Evolutionary conservation across 495 filamentous ascomycete species (phyloP).

Genomic region (Rhypophila decipiens): DNA sequence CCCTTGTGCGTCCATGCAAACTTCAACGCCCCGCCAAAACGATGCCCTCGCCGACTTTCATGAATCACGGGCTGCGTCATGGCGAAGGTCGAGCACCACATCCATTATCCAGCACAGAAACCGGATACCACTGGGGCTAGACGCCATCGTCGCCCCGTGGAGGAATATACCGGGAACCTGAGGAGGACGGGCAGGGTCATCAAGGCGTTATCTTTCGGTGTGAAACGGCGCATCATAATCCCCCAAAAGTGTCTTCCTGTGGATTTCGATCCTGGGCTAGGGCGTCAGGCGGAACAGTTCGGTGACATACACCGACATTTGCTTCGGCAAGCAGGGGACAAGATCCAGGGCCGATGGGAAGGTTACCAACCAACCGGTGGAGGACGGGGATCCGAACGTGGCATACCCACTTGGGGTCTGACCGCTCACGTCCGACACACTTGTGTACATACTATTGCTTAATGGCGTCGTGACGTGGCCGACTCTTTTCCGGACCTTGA

Average conservation of each 20-base stretch:
- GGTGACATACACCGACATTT: no score
- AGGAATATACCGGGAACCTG: neutral
- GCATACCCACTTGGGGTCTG: slow-evolving; percentile 5
- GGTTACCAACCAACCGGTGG: no score
- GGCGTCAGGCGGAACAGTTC: slow-evolving; percentile 3
- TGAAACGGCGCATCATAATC: neutral
- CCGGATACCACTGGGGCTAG: slow-evolving; percentile 1
- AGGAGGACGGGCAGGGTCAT: neutral
- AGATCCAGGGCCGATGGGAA: no score
- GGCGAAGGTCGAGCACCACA: neutral
- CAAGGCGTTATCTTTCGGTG: neutral
- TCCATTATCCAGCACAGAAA: neutral
- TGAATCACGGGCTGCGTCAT: neutral
- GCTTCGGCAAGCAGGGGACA: no score
- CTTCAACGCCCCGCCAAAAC: slow-evolving; percentile 5
- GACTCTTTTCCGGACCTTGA: neutral
- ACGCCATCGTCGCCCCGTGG: neutral
- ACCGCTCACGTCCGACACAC: slow-evolving; percentile 8
- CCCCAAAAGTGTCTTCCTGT: slow-evolving; percentile 6
- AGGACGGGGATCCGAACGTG: neutral
- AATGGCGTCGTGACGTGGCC: slow-evolving; percentile 8
- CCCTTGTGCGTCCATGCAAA: neutral
- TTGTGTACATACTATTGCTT: slow-evolving; percentile 4
- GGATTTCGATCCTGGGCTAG: slow-evolving; percentile 5
- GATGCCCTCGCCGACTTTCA: slow-evolving; percentile 1